These are phyloP conservation scores for Umbelopsis sp. DNA, from an alignment of 192 early-diverging fungal genomes.

Conservation along the genomic window DNA sequence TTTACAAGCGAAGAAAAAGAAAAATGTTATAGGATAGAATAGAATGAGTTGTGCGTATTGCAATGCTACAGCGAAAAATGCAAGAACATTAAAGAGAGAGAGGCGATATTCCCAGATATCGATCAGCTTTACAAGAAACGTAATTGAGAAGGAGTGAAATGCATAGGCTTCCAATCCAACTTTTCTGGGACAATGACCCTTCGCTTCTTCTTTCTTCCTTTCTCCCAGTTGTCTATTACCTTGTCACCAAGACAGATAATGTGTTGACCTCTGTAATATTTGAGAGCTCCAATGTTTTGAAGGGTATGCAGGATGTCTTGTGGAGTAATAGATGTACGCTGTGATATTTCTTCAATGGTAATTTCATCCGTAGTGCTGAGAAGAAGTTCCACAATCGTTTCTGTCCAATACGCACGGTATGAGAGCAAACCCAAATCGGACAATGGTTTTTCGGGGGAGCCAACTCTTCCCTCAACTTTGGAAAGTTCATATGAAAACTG, in stretches of 20 bases:
- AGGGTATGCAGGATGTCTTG: slow-evolving; percentile 93
- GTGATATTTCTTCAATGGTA: slow-evolving; percentile 87
- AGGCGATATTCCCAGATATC: neutral
- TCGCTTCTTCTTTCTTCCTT: slow-evolving; percentile 76
- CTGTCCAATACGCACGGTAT: slow-evolving; percentile 96
- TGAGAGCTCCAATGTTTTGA: slow-evolving; percentile 84
- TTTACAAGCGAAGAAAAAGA: neutral
- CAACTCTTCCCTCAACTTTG: slow-evolving; percentile 89
- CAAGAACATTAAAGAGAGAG: too few relatives aligned
- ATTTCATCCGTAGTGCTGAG: slow-evolving; percentile 70
- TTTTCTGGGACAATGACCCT: slow-evolving; percentile 75
- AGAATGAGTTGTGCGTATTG: neutral
- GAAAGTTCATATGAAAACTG: slow-evolving; percentile 97
- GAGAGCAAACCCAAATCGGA: slow-evolving; percentile 94
- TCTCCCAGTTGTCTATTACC: slow-evolving; percentile 79
- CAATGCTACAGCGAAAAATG: neutral
- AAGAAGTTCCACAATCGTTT: slow-evolving; percentile 80
- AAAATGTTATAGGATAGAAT: neutral
- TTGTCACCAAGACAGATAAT: slow-evolving; percentile 88
- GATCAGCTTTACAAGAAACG: slow-evolving; percentile 60
- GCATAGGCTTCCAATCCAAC: slow-evolving; percentile 79
- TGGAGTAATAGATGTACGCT: slow-evolving; percentile 80
- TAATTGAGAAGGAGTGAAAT: slow-evolving; percentile 75
- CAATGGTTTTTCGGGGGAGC: slow-evolving; percentile 97
- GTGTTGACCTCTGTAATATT: slow-evolving; percentile 89